Evolutionary conservation across 1,284 basidiomycete genomes (phyloP), one percentile per base, ranked within the genome.

Genomic region (Marasmius tenuissimus): DNA sequence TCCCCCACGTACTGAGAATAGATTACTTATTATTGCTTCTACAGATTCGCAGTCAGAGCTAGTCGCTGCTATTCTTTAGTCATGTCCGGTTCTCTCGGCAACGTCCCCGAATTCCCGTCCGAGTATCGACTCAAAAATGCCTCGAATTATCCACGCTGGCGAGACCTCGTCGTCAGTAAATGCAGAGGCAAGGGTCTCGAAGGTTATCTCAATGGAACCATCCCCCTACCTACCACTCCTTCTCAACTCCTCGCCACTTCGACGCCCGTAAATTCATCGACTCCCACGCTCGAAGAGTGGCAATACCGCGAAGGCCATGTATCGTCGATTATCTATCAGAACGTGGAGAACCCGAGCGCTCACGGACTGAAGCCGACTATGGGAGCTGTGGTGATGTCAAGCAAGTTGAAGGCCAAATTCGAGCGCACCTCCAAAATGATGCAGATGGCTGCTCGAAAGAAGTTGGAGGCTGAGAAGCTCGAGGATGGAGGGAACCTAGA

Each of bases 181-280:
- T n/a, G n/a, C 33, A 9, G 45, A 1, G 20, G 18, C 14, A 34
- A 58, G 33, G 42, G 42, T 11, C 18, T 58, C 2, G 1, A 9
- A 3, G 57, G 57, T 1, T 58, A 58, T 22, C 42, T 58, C 42
- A n/a, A 48, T 9, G 42, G 57, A n/a, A 58, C n/a, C 14, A 58
- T 48, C 18, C 2, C 39, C 3, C 20, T 5, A 1, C 42, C 57
- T 1, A 33, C 56, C 3, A 22, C 42, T 4, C 37, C 45, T 27
- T 10, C 10, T 2, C 33, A 38, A 16, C 42, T 48, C 34, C 42
- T 58, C 22, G 7, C 35, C 33, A 5, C 4, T 4, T 4, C n/a
- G 3, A 6, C 57, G 1, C 37, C 42, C 35, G 38, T 35, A 5
- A 58, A 48, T 33, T 58, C 57, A 5, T 3, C 42, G 0, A 48